Percentiles rank a stretch among this genome's conserved stretches.
Conservation (phyloP, 2,329 filamentous ascomycete genomes). For the Pseudovirgaria hyperparasitica region DNA sequence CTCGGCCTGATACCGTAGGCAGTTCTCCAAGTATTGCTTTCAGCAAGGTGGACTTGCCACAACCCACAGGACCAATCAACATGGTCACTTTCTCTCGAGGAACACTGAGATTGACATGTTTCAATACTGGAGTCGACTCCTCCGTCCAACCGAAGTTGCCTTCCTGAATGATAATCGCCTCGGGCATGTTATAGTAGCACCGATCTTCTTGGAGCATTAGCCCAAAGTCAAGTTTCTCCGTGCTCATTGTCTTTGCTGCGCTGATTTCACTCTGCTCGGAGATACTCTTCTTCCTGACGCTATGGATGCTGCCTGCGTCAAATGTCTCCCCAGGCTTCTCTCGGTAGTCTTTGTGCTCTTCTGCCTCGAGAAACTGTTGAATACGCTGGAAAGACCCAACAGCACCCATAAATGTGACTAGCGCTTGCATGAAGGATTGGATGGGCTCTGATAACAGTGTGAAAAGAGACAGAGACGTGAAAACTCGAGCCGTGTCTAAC, state of each 20-base stretch:
- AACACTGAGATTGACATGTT: constrained; percentile 28
- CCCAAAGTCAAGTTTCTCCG: constrained; percentile 10
- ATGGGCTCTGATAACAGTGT: constrained; percentile 34
- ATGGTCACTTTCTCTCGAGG: constrained; percentile 33
- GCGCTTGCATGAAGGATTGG: constrained; percentile 31
- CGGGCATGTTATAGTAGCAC: too few species aligned
- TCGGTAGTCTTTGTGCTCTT: too few species aligned
- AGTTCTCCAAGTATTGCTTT: constrained; percentile 21
- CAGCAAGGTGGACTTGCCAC: constrained; percentile 39
- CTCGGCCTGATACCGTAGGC: constrained; percentile 17
- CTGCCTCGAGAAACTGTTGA: constrained; percentile 29
- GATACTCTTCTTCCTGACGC: background rate
- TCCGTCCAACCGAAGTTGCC: constrained; percentile 36
- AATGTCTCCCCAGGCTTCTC: constrained; percentile 2
- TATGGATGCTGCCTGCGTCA: background rate
- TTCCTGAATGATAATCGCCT: constrained; percentile 29
- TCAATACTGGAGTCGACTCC: constrained; percentile 26
- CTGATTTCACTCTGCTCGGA: constrained; percentile 3
- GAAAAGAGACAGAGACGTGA: constrained; percentile 36
- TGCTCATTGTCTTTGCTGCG: constrained; percentile 14
- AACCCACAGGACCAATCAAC: constrained; percentile 38
- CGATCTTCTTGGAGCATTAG: constrained; percentile 4
- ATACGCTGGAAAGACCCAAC: constrained; percentile 35
- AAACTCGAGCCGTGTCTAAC: constrained; percentile 30
- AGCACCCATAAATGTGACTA: constrained; percentile 31